Evolutionary conservation across 192 early-diverging fungal species (phyloP), one percentile per base, ranked within the genome.

Genomic region (Rhizoclosmatium sp.): DNA sequence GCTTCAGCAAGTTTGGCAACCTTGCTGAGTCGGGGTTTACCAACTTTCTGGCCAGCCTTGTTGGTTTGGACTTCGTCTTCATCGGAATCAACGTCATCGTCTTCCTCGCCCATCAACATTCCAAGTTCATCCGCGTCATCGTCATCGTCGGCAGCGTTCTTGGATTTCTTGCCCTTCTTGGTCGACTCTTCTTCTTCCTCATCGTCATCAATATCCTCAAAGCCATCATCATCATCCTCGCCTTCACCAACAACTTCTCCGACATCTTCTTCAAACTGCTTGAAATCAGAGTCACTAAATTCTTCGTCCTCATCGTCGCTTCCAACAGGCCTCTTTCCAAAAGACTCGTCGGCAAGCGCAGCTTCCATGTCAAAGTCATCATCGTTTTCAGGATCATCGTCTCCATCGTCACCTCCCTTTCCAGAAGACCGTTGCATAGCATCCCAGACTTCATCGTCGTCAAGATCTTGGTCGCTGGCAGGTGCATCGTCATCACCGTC

Each of bases 381-480:
- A 10, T n/a, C 45, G 44, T 83, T 16, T 7, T 54, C 51, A 54
- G 5, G 76, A 51, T 67, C 74, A 39, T 56, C 79, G 1, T 44
- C 49, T 49, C 40, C 83, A 39, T 74, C 83, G 41, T 45, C 81
- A 16, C 16, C 71, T 1, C 39, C 69, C 7, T 40, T 49, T 16
- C 44, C 83, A 0, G 84, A 84, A 31, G 56, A 64, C 47, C 82
- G 78, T 49, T 89, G 88, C 94, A 98, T 98, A 5, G 95, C 97
- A 41, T 89, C 79, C 95, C 95, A 96, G 41, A 96, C 87, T 84
- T 96, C 94, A 39, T 96, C 96, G 67, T 98, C 96, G 40, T 87
- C 92, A 59, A 91, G 44, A 49, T 61, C 62, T 42, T 42, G 41
- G 31, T 31, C 31, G 31, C 31, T 31, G 31, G 31, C 31, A 31